A percentile compares a stretch with the other conserved stretches of the same genome.
Evolutionary conservation across 352 stramenopile genomes (phyloP).

Genomic region (Globisporangium sylvaticum): DNA sequence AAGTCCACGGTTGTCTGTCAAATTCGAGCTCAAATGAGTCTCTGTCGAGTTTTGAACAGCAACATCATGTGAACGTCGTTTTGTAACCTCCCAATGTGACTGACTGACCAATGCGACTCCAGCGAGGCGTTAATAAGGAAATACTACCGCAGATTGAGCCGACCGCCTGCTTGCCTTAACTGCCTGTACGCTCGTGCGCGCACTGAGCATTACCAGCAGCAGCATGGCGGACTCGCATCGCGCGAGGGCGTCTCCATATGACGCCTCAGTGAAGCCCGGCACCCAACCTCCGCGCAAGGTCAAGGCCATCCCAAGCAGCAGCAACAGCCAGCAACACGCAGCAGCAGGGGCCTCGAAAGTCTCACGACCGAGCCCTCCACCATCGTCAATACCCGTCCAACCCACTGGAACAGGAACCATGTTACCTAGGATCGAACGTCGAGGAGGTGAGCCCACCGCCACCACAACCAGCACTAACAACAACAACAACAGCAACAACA

Average conservation of each 20-base stretch:
- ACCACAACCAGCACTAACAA: no score
- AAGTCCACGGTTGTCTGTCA: background rate
- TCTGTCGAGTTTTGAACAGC: background rate
- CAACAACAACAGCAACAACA: no score
- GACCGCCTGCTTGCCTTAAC: background rate
- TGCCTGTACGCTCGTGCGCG: background rate
- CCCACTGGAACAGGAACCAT: conserved; percentile 18
- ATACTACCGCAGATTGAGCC: background rate
- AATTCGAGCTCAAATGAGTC: background rate
- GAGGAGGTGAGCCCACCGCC: conserved; percentile 4
- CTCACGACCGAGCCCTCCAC: conserved; percentile 25
- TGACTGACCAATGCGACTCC: background rate
- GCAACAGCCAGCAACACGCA: background rate
- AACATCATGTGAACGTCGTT: background rate
- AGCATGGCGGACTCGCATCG: conserved; percentile 7
- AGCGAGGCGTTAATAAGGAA: background rate
- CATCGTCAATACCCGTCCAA: background rate
- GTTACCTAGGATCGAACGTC: conserved; percentile 35
- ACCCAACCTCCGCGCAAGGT: background rate
- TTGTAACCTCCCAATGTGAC: conserved; percentile 3
- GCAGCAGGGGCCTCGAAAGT: conserved; percentile 2
- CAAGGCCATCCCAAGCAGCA: background rate
- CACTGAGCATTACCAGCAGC: background rate
- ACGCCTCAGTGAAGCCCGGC: background rate
- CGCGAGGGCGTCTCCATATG: background rate